Percentiles rank a stretch among this genome's conserved stretches.
phyloP scores from a whole-genome alignment of 1,284 basidiomycete species.

The Papiliotrema fonsecae region DNA sequence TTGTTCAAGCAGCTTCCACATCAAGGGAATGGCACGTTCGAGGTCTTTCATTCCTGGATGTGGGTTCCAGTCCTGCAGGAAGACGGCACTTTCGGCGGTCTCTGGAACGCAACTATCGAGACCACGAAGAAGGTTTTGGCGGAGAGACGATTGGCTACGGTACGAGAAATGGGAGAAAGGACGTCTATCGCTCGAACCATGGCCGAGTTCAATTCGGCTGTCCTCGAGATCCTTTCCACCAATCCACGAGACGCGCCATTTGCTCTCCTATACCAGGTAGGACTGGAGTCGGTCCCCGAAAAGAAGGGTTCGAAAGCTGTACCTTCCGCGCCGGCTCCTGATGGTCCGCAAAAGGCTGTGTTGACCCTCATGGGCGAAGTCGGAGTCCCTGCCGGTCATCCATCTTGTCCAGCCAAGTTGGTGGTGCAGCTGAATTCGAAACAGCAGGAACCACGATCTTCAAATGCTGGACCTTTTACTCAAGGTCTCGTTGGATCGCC shows the following conservation, averaged over 20 bases:
- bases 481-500: constrained; percentile 23
- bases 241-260: constrained; percentile 39
- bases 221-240: constrained; percentile 33
- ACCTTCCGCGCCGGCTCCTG: no score
- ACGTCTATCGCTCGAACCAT: constrained; percentile 34
- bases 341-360: constrained; percentile 7
- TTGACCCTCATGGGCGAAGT: constrained; percentile 28
- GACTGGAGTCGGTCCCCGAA: constrained; percentile 1
- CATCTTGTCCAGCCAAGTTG: constrained; percentile 21
- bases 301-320: not conserved
- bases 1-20: constrained; percentile 30
- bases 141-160: constrained; percentile 25
- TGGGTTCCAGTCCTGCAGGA: constrained; percentile 41
- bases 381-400: constrained; percentile 40
- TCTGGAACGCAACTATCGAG: constrained; percentile 40
- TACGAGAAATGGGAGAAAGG: constrained; percentile 41
- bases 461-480: constrained; percentile 11
- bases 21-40: constrained; percentile 23
- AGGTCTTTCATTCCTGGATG: constrained; percentile 33
- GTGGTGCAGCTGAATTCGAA: constrained; percentile 9
- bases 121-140: constrained; percentile 36
- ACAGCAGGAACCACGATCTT: constrained; percentile 5
- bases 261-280: constrained; percentile 40
- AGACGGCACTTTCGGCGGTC: constrained; percentile 32
- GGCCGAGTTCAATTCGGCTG: constrained; percentile 33